Evolutionary conservation across 2,329 filamentous ascomycete species (phyloP).

Genomic region (Epichloe uncinata): DNA sequence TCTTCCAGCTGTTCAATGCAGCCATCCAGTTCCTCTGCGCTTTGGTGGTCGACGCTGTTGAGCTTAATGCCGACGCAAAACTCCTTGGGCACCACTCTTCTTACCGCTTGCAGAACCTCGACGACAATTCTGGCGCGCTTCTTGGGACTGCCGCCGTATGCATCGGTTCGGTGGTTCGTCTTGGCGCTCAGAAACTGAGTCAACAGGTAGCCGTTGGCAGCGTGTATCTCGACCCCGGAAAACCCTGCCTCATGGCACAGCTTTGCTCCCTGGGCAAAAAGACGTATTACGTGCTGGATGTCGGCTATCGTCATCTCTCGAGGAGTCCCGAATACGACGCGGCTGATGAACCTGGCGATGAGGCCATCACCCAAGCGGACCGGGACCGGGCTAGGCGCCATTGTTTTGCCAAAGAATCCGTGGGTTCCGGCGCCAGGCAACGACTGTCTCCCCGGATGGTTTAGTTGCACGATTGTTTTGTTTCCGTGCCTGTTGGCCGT

Average conservation of each 20-base stretch:
- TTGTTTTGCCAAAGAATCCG: conserved; percentile 22
- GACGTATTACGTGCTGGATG: conserved; percentile 36
- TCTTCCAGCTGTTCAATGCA: conserved; percentile 44
- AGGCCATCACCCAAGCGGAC: conserved; percentile 27
- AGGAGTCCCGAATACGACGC: conserved; percentile 37
- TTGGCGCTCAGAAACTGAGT: conserved; percentile 40
- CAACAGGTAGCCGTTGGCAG: conserved; percentile 44
- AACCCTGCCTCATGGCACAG: conserved; percentile 33
- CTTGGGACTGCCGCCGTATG: conserved; percentile 38
- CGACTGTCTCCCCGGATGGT: conserved; percentile 36
- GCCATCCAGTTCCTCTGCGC: conserved; percentile 30
- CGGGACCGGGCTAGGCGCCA: conserved; percentile 31
- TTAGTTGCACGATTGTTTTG: conserved; percentile 30
- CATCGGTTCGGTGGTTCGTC: conserved; percentile 38
- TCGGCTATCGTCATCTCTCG: conserved; percentile 41
- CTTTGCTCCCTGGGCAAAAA: conserved; percentile 39
- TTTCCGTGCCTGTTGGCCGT: conserved; percentile 19
- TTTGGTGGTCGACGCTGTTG: conserved; percentile 44
- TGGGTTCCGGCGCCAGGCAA: conserved; percentile 23
- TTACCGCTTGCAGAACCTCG: conserved; percentile 33
- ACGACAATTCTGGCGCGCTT: conserved; percentile 36
- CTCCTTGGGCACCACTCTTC: conserved; percentile 19
- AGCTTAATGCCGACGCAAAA: conserved; percentile 43
- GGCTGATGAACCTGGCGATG: conserved; percentile 18
- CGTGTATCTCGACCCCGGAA: conserved; percentile 32